Conservation (phyloP, 2,329 filamentous ascomycete genomes). For the Xylaria digitata region DNA sequence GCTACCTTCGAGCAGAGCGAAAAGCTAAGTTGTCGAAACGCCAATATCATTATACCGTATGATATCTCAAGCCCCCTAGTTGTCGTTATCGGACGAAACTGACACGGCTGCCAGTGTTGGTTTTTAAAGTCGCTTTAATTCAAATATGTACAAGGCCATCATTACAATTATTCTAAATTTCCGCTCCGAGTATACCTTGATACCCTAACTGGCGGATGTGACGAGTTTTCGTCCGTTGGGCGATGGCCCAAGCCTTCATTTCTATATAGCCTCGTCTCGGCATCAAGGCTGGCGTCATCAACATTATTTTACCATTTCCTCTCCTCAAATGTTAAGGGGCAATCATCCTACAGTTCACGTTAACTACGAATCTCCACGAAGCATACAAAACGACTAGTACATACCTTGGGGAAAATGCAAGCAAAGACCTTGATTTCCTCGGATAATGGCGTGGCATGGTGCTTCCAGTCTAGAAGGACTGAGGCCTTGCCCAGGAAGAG, state of each 20-base stretch:
- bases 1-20: not conserved
- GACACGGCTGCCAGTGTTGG: not conserved
- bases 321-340: constrained; percentile 77
- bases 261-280: constrained; percentile 20
- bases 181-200: constrained; percentile 26
- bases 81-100: not conserved
- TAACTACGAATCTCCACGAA: constrained; percentile 36
- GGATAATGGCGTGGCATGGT: constrained; percentile 82
- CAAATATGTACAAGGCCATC: constrained; percentile 39
- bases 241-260: constrained; percentile 8
- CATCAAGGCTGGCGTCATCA: constrained; percentile 9
- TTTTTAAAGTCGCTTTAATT: constrained; percentile 33
- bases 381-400: constrained; percentile 48
- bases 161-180: constrained; percentile 42
- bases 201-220: constrained; percentile 8
- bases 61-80: not conserved
- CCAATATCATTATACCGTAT: not conserved
- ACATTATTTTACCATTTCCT: constrained; percentile 57
- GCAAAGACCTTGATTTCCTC: constrained; percentile 99
- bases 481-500: constrained; percentile 91
- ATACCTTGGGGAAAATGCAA: constrained; percentile 95
- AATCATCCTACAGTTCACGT: constrained; percentile 74
- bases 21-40: not conserved
- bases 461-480: constrained; percentile 87
- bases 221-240: constrained; percentile 14